Evolutionary conservation across 2,329 filamentous ascomycete species (phyloP).

Genomic region (Beauveria bassiana): DNA sequence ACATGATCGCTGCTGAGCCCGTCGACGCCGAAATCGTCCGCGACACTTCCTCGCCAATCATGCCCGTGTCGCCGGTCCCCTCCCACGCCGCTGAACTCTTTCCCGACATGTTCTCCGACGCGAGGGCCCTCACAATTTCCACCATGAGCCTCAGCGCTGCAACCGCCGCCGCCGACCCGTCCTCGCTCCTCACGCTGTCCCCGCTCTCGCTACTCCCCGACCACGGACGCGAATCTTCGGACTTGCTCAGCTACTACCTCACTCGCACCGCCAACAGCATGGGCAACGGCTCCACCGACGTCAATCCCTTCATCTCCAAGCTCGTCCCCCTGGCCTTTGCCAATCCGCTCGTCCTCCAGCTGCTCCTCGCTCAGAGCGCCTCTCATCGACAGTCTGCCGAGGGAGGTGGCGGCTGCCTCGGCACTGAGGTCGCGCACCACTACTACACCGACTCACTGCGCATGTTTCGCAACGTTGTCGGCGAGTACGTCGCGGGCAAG

Average conservation of each 20-base stretch:
- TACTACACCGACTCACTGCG: constrained; percentile 30
- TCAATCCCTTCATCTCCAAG: constrained; percentile 38
- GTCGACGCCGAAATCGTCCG: not conserved
- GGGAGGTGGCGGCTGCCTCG: constrained; percentile 14
- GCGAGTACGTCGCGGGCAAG: constrained; percentile 25
- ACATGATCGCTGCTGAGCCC: not conserved
- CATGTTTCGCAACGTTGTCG: constrained; percentile 28
- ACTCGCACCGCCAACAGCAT: constrained; percentile 36
- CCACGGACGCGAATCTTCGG: constrained; percentile 16
- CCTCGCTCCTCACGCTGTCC: constrained; percentile 19
- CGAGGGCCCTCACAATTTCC: not conserved
- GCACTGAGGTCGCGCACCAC: constrained; percentile 24
- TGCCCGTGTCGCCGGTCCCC: not conserved
- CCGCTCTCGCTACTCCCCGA: constrained; percentile 20
- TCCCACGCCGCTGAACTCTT: not conserved
- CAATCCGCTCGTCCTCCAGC: constrained; percentile 36
- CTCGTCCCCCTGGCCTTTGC: constrained; percentile 38
- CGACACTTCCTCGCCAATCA: not conserved
- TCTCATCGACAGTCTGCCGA: constrained; percentile 29
- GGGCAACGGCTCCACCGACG: constrained; percentile 38
- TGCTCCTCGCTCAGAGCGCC: constrained; percentile 38
- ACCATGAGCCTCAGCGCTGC: not conserved
- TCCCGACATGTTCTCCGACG: not conserved
- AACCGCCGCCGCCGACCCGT: constrained; percentile 1
- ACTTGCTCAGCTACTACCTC: constrained; percentile 38